Base-by-base conservation (phyloP, 1,284 basidiomycete genomes). In the Somion occarium region DNA sequence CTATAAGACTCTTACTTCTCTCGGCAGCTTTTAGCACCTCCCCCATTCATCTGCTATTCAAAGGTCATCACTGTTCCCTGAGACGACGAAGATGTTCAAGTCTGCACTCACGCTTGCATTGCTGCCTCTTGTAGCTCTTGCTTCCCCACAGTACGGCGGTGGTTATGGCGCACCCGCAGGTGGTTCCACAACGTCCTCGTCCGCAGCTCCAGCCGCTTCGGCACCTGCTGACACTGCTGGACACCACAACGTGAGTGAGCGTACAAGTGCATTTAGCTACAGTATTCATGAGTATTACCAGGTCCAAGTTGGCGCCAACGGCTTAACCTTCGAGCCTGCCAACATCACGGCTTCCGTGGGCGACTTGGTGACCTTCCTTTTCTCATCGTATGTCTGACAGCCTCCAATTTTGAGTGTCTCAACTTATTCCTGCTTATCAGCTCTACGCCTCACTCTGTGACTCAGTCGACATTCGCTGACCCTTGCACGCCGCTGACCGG, bases 341-440 rank as follows among this genome's bases (percentile, higher is more conserved):
- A 76, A 76, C 56, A 58, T 82, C 56, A 73, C 63, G n/a, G 80
- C 80, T 0, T 38, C 68, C 2, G 72, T 74, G 34, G 76, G 75
- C 22, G 76, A 75, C 12, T 50, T 69, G 1, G 73, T 82, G 24
- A 80, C 76, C 3, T 83, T 82, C 68, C 76, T 64, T 59, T 78
- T 82, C 70, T 73, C 76, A 1, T 61, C 59, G 79, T 79, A 58
- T 51, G 73, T 63, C 73, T 72, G 56, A 42, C 67, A 7, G 22
- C 4, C 12, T n/a, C 19, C 20, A 2, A 39, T 9, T 22, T 22
- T 18, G 0, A 11, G n/a, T 30, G 23, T 43, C 19, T 48, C 2
- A 41, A 44, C 3, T 26, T 2, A 19, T 30, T 24, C 46, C 42
- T 37, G 59, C 54, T 44, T 45, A n/a, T 24, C 37, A 42, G 48